Conservation (phyloP, 73 alveolate genomes). For the Tetrahymena thermophila region DNA sequence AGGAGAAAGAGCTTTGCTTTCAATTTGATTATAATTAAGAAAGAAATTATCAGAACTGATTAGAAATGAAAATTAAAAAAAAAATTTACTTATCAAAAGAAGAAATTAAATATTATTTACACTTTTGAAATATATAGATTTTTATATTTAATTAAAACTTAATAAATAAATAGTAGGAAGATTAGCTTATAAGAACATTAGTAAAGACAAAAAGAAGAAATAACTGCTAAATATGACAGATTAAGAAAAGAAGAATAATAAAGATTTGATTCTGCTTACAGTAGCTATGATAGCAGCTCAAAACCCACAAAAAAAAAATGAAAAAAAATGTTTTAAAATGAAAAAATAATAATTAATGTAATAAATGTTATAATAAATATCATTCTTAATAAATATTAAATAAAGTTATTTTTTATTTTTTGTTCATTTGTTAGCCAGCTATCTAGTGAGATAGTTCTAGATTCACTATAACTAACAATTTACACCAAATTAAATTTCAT, state of each 20-base stretch:
- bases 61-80: background rate
- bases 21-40: too few species aligned
- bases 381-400: too few species aligned
- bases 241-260: background rate
- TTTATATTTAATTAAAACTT: background rate
- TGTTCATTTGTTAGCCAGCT: too few species aligned
- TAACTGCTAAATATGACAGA: background rate
- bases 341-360: background rate
- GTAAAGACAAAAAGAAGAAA: background rate
- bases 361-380: too few species aligned
- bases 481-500: too few species aligned
- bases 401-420: too few species aligned
- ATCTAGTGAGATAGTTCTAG: too few species aligned
- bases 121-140: background rate
- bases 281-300: background rate
- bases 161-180: background rate
- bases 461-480: too few species aligned
- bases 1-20: background rate
- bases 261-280: background rate
- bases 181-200: background rate
- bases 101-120: background rate
- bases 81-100: background rate
- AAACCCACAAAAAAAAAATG: background rate
- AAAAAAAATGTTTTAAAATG: background rate
- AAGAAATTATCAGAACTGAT: background rate